Evolutionary conservation across 2,329 filamentous ascomycete genomes (phyloP).

Genomic region (Exophiala dermatitidis): DNA sequence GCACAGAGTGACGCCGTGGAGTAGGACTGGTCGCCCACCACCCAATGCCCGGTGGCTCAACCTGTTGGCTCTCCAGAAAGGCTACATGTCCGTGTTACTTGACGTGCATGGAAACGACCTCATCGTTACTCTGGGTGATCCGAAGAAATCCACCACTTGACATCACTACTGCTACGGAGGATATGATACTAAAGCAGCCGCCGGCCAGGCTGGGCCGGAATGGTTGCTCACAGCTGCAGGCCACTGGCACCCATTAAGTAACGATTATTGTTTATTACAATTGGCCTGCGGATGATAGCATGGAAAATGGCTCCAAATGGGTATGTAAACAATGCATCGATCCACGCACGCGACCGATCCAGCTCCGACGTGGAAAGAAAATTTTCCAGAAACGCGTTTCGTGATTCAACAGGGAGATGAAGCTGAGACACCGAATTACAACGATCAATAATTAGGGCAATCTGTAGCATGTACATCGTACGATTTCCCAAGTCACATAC

Average conservation of each 20-base stretch:
- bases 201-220: background rate
- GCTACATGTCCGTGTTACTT: conserved; percentile 7
- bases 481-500: too few species aligned
- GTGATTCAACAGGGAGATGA: conserved; percentile 12
- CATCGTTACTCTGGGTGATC: conserved; percentile 13
- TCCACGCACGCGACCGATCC: conserved; percentile 8
- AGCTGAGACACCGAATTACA: conserved; percentile 14
- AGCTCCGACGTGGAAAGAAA: conserved; percentile 1
- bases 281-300: background rate
- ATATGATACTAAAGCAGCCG: conserved; percentile 4
- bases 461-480: too few species aligned
- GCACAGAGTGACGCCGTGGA: background rate
- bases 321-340: background rate
- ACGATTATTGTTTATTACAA: background rate
- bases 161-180: conserved; percentile 3
- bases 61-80: background rate
- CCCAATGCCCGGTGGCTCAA: background rate
- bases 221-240: background rate
- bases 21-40: background rate
- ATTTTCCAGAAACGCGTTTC: conserved; percentile 8
- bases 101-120: conserved; percentile 5
- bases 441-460: background rate
- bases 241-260: background rate
- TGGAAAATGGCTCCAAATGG: background rate
- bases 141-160: conserved; percentile 5